Conservation (phyloP, 2,329 filamentous ascomycete species). For the Penicillium sp. region DNA sequence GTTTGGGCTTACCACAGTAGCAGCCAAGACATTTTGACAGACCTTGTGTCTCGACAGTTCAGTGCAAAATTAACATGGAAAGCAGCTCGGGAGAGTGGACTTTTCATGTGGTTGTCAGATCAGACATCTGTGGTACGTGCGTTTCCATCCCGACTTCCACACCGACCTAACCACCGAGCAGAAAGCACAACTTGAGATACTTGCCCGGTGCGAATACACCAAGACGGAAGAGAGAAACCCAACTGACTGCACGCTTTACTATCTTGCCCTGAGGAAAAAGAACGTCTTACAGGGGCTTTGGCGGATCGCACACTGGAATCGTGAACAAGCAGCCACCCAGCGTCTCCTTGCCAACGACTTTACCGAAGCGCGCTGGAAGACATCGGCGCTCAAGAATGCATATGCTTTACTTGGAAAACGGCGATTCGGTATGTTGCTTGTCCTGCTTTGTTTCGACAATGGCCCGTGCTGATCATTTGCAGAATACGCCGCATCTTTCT, state of each 20-base stretch:
- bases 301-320: conserved; percentile 90
- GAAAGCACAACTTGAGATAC: conserved; percentile 79
- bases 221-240: conserved; percentile 85
- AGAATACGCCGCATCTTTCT: conserved; percentile 96
- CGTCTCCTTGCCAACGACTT: conserved; percentile 89
- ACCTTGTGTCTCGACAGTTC: conserved; percentile 78
- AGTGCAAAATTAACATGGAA: conserved; percentile 81
- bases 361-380: conserved; percentile 80
- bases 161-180: conserved; percentile 33
- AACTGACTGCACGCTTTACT: conserved; percentile 86
- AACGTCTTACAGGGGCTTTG: conserved; percentile 85
- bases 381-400: conserved; percentile 89
- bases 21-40: conserved; percentile 82
- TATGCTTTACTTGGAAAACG: conserved; percentile 91
- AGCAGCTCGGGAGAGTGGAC: conserved; percentile 78
- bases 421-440: conserved; percentile 67
- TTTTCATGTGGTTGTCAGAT: conserved; percentile 95
- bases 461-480: conserved; percentile 7
- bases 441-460: not conserved
- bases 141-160: not conserved
- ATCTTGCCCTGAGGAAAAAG: conserved; percentile 89
- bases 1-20: conserved; percentile 48
- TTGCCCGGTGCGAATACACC: conserved; percentile 92
- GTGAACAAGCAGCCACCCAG: conserved; percentile 78
- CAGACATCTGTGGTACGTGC: conserved; percentile 68